A percentile compares a stretch with the other conserved stretches of the same genome.
These are phyloP conservation scores for Brassica incana DNA, from an alignment of 345 rosid species.

Conservation along the genomic window DNA sequence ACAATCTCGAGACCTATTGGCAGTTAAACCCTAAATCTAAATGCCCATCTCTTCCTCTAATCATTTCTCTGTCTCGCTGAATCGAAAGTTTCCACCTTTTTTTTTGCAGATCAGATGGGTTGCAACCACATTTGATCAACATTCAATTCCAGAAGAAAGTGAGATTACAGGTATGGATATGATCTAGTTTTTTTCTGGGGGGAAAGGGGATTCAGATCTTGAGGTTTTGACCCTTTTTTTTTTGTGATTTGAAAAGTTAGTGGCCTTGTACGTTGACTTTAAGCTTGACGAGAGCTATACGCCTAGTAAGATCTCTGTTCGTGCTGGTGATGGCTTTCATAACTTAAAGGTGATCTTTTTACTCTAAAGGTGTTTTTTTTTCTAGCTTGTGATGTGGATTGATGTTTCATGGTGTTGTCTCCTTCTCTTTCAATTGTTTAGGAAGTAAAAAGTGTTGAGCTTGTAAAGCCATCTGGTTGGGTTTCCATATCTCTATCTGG, in stretches of 20 bases:
- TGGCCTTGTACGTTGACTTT: conserved; percentile 76
- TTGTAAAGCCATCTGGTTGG: conserved; percentile 90
- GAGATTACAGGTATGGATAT: conserved; percentile 61
- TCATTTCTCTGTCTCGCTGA: not conserved
- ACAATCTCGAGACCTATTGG: conserved; percentile 88
- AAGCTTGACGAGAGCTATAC: conserved; percentile 97
- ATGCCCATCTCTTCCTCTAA: not conserved
- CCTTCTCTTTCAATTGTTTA: conserved; percentile 28
- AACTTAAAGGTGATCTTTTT: conserved; percentile 66
- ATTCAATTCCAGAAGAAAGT: conserved; percentile 97
- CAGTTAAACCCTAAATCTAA: conserved; percentile 47
- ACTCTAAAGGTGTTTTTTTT: not conserved
- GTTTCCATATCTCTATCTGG: conserved; percentile 74
- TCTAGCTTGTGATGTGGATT: not conserved
- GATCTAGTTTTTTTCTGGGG: not conserved
- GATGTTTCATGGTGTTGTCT: not conserved
- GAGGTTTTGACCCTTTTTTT: not conserved
- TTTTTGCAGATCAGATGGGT: conserved; percentile 79
- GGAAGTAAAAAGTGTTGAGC: conserved; percentile 89
- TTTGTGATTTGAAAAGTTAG: conserved; percentile 50
- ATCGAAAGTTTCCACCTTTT: not conserved
- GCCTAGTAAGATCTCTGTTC: conserved; percentile 79
- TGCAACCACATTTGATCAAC: conserved; percentile 92
- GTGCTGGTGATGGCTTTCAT: conserved; percentile 94
- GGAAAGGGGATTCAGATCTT: not conserved